Base-by-base conservation (phyloP, 1,284 basidiomycete species). In the Neolentinus lepideus region DNA sequence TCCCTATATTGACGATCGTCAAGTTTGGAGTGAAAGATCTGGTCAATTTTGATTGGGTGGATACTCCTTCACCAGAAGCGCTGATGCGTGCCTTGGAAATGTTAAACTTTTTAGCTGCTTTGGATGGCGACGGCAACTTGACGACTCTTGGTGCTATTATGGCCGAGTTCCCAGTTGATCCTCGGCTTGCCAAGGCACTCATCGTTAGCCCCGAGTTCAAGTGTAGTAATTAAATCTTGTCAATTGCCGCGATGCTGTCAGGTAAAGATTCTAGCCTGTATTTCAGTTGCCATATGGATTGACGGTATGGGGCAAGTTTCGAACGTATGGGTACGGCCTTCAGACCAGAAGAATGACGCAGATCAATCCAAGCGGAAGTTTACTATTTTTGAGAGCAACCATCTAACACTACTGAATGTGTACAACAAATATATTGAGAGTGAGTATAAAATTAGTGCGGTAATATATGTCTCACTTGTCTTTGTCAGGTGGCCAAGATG, bases 131-230 rank as follows among this genome's bases (percentile, higher is more conserved):
- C 2, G 96, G 97, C 16, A 86, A 93, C 59, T 71, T 99, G 55
- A 99, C 96, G 0, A 73, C 86, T 0, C 74, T 98, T 1, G 96
- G 97, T 14, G 76, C 75, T 51, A 90, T 95, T 59, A 98, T 99
- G 96, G 96, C 96, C 12, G 94, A 98, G 62, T 98, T 99, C 74
- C 96, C 97, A 14, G 79, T 99, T 26, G 97, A 99, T 68, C 96
- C 97, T 2, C 51, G 90, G 84, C 80, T 98, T 61, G 85, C 96
- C 46, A 96, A 98, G 72, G 90, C 97, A 84, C 81, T 99, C 56
- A 94, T 98, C 59, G 84, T 87, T 60, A 95, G 92, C 65, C 91
- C 94, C 12, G 93, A 98, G 68, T 98, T 98, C 76, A 86, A 86
- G 57, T 99, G 96, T 73, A 94, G 91, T 60, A 94, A 98, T 66